These are phyloP conservation scores for Blumeriella jaapii DNA, from an alignment of 2,329 filamentous ascomycete species.

Conservation along the genomic window DNA sequence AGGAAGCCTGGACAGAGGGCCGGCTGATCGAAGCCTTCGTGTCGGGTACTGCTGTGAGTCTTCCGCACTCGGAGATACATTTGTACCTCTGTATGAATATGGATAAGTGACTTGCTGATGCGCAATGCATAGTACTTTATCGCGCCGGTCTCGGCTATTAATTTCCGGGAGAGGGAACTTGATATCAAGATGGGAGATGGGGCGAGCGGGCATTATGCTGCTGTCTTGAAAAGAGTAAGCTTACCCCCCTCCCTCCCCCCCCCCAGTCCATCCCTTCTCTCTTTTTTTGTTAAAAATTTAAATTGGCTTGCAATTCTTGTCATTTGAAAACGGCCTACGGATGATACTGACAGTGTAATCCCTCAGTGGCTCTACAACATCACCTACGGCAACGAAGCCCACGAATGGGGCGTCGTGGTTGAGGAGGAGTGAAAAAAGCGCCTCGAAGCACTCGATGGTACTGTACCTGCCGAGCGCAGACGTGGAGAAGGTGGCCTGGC, in stretches of 20 bases:
- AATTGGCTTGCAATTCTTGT: no score
- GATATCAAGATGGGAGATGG: constrained; percentile 47
- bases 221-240: constrained; percentile 43
- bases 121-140: constrained; percentile 51
- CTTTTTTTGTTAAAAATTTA: no score
- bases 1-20: constrained; percentile 61
- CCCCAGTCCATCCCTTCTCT: no score
- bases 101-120: no score
- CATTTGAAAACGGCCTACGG: no score
- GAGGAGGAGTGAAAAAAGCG: constrained; percentile 38
- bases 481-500: no score
- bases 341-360: no score
- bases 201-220: constrained; percentile 40
- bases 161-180: constrained; percentile 53
- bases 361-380: constrained; percentile 55
- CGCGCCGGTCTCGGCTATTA: constrained; percentile 54
- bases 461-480: no score
- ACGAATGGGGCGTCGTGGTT: constrained; percentile 59
- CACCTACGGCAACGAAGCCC: constrained; percentile 60
- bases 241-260: no score
- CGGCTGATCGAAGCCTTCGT: constrained; percentile 75
- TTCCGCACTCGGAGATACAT: not conserved
- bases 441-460: no score
- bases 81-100: no score
- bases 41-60: constrained; percentile 69